Base-by-base conservation (phyloP, 1,139 yeast species). In the Wickerhamiella infanticola region DNA sequence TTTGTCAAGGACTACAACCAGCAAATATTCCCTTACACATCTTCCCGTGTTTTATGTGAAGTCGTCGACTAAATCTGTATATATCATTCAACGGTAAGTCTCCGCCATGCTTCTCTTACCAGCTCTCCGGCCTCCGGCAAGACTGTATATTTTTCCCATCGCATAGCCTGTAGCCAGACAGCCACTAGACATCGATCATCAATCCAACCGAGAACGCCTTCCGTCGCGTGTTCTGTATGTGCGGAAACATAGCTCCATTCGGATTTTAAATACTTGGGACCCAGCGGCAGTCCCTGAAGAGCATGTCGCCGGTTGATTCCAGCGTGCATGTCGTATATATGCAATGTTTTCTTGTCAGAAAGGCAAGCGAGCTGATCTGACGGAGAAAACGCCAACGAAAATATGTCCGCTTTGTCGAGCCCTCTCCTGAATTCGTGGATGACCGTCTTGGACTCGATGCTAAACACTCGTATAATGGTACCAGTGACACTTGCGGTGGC, bases 401-500 rank as follows among this genome's bases (percentile, higher is more conserved):
- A 81, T 5, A 90, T 74, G 23, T 71, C 68, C 0, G 96, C 96
- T 46, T 79, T 69, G 60, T 90, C 97, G 29, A 86, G 62, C 0
- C 97, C 97, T 45, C 98, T 69, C 54, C 97, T 70, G 57, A 86
- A 88, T 59, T 85, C 96, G 56, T 73, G 81, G 24, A 84, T 58
- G 47, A 84, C 66, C 1, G 81, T 73, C n/a, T 94, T 81, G 46
- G 75, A 79, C 47, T 72, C 70, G 0, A 90, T 79, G 7, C 85
- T 79, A 58, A 82, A 90, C 3, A 86, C 71, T 46, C 97, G 62
- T 37, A 88, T 79, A 24, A 88, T 71, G 0, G 97, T 88, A 0
- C 97, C 98, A 33, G 84, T 77, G 44, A 76, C 82, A 5, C 94
- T 81, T 3, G 95, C 95, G 9, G 90, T 79, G 1, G 96, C 97